Evolutionary conservation across 2,329 filamentous ascomycete species (phyloP).

Genomic region (Fusarium brachygibbosum): DNA sequence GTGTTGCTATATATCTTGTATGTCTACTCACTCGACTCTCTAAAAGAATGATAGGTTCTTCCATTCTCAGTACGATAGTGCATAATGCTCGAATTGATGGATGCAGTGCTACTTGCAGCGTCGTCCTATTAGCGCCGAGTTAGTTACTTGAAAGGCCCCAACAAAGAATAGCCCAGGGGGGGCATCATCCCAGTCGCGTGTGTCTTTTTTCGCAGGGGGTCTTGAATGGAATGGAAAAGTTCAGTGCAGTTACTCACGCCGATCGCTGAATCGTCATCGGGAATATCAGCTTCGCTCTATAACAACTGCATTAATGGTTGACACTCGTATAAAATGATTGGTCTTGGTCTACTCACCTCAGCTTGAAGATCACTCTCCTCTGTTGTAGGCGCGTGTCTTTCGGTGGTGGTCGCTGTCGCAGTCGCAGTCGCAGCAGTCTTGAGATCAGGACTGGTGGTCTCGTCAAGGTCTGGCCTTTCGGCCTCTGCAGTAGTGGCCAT

Average conservation of each 20-base stretch:
- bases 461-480: background rate
- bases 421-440: background rate
- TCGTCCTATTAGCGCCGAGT: slow-evolving; percentile 41
- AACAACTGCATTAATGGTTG: background rate
- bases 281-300: slow-evolving; percentile 18
- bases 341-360: slow-evolving; percentile 26
- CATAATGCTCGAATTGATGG: slow-evolving; percentile 55
- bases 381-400: slow-evolving; percentile 13
- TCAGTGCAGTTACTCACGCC: slow-evolving; percentile 30
- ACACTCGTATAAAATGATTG: too few species aligned
- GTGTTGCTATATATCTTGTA: background rate
- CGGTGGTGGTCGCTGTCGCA: background rate
- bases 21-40: slow-evolving; percentile 45
- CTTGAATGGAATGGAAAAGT: background rate
- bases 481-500: slow-evolving; percentile 14
- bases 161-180: background rate
- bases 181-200: background rate
- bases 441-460: background rate
- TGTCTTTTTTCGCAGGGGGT: background rate
- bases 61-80: slow-evolving; percentile 56
- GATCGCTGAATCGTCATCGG: slow-evolving; percentile 45
- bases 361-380: slow-evolving; percentile 28
- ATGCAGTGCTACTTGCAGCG: slow-evolving; percentile 49
- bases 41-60: slow-evolving; percentile 55
- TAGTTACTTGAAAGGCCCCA: background rate